phyloP scores from a whole-genome alignment of 305 asterid species.

The Salvia sclarea region DNA sequence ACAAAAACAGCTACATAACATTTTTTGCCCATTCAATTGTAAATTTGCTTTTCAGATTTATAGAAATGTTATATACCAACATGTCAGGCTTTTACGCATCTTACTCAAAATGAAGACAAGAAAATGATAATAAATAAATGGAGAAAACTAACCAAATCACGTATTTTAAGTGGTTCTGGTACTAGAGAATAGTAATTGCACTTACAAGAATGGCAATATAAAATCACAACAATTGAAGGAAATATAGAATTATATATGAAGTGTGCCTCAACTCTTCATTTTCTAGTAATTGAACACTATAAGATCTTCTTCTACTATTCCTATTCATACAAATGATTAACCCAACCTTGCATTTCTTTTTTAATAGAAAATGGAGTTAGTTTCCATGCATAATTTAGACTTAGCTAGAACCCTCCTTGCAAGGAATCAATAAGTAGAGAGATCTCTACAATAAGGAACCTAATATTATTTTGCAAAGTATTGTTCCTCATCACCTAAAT shows the following conservation, averaged over 20 bases:
- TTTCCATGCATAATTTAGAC: background rate
- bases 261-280: background rate
- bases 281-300: background rate
- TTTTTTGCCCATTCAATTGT: too few relatives aligned
- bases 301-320: background rate
- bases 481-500: background rate
- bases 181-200: background rate
- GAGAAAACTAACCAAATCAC: too few relatives aligned
- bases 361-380: background rate
- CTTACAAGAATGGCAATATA: background rate
- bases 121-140: too few relatives aligned
- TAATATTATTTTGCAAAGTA: background rate
- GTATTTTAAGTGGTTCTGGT: too few relatives aligned
- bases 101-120: too few relatives aligned
- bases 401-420: background rate
- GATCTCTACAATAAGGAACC: background rate
- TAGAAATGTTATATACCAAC: too few relatives aligned
- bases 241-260: background rate
- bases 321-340: background rate
- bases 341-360: background rate
- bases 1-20: too few relatives aligned
- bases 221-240: background rate
- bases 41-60: too few relatives aligned
- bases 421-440: background rate
- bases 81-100: too few relatives aligned